phyloP scores from a whole-genome alignment of 176 grass and related monocot genomes.

The Lolium perenne region DNA sequence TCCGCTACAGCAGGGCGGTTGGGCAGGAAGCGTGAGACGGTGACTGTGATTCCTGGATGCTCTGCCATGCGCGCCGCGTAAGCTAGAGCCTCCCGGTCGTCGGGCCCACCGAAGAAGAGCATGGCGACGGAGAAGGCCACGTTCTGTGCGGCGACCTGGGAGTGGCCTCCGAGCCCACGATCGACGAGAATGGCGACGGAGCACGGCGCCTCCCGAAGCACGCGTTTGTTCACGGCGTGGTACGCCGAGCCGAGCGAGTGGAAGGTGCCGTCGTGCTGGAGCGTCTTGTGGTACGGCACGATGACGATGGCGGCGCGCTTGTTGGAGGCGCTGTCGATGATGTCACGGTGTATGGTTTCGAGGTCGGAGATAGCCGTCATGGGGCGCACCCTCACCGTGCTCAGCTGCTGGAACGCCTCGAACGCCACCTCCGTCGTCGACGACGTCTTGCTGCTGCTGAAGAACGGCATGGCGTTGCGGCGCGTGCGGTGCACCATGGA shows the following conservation, averaged over 20 bases:
- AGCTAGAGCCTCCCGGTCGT: slow-evolving; percentile 77
- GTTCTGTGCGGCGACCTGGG: slow-evolving; percentile 60
- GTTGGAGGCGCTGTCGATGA: slow-evolving; percentile 55
- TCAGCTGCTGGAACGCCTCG: slow-evolving; percentile 79
- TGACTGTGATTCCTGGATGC: slow-evolving; percentile 63
- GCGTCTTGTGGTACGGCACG: slow-evolving; percentile 71
- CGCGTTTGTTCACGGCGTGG: slow-evolving; percentile 68
- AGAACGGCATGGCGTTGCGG: slow-evolving; percentile 67
- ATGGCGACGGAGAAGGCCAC: slow-evolving; percentile 57
- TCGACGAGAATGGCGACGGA: slow-evolving; percentile 79
- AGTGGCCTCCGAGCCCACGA: slow-evolving; percentile 73
- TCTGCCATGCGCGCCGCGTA: slow-evolving; percentile 72
- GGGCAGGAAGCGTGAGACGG: slow-evolving; percentile 46
- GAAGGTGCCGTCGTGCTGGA: slow-evolving; percentile 66
- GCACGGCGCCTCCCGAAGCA: slow-evolving; percentile 73
- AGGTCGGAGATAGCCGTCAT: slow-evolving; percentile 85
- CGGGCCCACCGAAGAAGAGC: slow-evolving; percentile 80
- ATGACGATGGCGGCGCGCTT: slow-evolving; percentile 72
- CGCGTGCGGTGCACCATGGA: slow-evolving; percentile 66
- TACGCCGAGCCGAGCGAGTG: slow-evolving; percentile 57
- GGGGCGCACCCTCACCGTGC: slow-evolving; percentile 61
- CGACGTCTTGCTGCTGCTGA: slow-evolving; percentile 34
- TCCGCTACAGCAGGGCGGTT: neutral
- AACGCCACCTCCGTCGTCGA: slow-evolving; percentile 70
- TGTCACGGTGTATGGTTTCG: slow-evolving; percentile 71